Evolutionary conservation across 345 rosid genomes (phyloP), one percentile per base, ranked within the genome.

Genomic region (Citrus maxima): DNA sequence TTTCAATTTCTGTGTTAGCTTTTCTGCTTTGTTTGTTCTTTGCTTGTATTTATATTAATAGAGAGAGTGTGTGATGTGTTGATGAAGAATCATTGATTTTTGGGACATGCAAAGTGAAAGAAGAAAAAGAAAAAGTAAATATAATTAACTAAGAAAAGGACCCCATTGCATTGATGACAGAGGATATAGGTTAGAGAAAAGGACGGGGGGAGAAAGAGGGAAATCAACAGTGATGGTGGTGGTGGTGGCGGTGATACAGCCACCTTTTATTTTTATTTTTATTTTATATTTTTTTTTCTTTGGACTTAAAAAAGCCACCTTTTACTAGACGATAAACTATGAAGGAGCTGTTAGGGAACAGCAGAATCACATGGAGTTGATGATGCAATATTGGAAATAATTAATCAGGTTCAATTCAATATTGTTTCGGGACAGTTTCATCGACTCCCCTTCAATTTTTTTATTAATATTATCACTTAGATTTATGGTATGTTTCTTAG

Each of bases 121-220:
- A 30, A 25, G 4, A 8, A 58, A n/a, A 69, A 49, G 19, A 63
- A 49, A 12, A 65, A n/a, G 30, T 12, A 25, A 27, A 65, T 30
- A 30, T 19, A 34, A 27, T 38, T 64, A 72, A 56, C 42, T 27
- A 70, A 63, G 58, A 60, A 10, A 62, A 68, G 3, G 73, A 72
- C 82, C 77, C 84, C 78, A 64, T 54, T 73, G 8, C 42, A 84
- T 81, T 84, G 74, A 76, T 79, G 73, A 10, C 49, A 27, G 60
- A 64, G 75, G 24, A 64, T 70, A 32, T 70, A 25, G 51, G 64
- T 70, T 70, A 46, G 22, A 14, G 79, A 72, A 62, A 67, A 60
- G 69, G 70, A 54, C 32, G 1, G 22, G 58, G 80, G 82, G 84
- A 56, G 18, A 73, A 22, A 71, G 64, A 35, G 67, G 81, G 76